phyloP scores from a whole-genome alignment of 1,139 yeast species.

The Hyphopichia buzzinii region DNA sequence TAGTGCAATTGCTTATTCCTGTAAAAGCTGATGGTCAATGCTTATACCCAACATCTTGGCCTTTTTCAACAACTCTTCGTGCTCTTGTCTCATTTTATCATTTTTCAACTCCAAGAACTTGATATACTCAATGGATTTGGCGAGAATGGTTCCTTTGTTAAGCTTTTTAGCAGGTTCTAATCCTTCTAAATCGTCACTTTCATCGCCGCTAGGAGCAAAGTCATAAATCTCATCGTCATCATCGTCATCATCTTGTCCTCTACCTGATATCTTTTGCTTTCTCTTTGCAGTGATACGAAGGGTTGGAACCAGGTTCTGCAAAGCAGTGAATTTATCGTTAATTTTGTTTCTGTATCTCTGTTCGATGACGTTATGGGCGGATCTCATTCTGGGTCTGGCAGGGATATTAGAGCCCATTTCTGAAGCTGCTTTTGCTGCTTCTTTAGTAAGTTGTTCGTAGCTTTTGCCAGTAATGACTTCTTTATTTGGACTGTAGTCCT shows the following conservation, averaged over 20 bases:
- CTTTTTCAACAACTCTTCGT: slow-evolving; percentile 27
- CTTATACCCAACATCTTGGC: slow-evolving; percentile 26
- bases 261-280: slow-evolving; percentile 10
- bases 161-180: slow-evolving; percentile 45
- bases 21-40: slow-evolving; percentile 9
- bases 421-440: slow-evolving; percentile 1
- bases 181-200: slow-evolving; percentile 35
- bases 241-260: slow-evolving; percentile 12
- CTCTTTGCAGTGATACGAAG: slow-evolving; percentile 30
- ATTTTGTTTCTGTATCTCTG: slow-evolving; percentile 47
- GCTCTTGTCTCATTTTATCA: slow-evolving; percentile 32
- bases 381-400: slow-evolving; percentile 20
- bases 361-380: slow-evolving; percentile 46
- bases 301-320: slow-evolving; percentile 44
- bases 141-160: slow-evolving; percentile 44
- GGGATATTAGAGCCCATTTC: slow-evolving; percentile 3
- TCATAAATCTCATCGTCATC: slow-evolving; percentile 11
- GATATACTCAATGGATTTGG: slow-evolving; percentile 46
- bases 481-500: neutral
- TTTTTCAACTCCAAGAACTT: slow-evolving; percentile 42
- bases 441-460: neutral
- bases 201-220: slow-evolving; percentile 7
- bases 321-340: slow-evolving; percentile 41
- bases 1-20: neutral
- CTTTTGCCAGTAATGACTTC: neutral